A percentile compares a stretch with the other conserved stretches of the same genome.
These are phyloP conservation scores for Umbellularia californica DNA, from an alignment of 164 flowering plant genomes.

Conservation along the genomic window DNA sequence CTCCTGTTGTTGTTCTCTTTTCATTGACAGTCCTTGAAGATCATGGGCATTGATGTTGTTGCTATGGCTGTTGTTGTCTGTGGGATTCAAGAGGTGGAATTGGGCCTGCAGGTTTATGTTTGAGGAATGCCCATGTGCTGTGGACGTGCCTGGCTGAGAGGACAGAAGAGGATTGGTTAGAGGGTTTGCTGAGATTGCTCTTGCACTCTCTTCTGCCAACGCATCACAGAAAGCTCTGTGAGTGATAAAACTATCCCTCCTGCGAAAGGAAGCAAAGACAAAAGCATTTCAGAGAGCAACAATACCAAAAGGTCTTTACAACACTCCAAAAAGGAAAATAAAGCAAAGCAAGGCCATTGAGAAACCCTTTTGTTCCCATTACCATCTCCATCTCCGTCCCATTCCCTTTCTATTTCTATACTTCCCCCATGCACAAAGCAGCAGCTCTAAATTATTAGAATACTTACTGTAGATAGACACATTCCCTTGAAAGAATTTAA, in stretches of 20 bases:
- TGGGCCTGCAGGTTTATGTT: constrained; percentile 24
- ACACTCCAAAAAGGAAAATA: not conserved
- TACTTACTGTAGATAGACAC: not conserved
- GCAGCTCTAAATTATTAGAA: not conserved
- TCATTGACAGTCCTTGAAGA: constrained; percentile 34
- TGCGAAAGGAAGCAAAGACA: constrained; percentile 23
- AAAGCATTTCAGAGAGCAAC: not conserved
- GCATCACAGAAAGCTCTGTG: constrained; percentile 98
- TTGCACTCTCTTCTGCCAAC: constrained; percentile 87
- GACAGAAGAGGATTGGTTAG: constrained; percentile 16
- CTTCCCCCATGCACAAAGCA: not conserved
- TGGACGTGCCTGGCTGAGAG: constrained; percentile 19
- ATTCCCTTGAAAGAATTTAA: constrained; percentile 8
- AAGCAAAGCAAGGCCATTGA: not conserved
- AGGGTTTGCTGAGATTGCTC: constrained; percentile 27
- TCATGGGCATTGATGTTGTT: constrained; percentile 18
- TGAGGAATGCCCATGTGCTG: constrained; percentile 10
- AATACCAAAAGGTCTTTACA: not conserved
- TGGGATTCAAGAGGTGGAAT: constrained; percentile 11
- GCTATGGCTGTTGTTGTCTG: not conserved
- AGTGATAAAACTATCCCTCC: constrained; percentile 95
- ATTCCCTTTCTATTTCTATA: not conserved
- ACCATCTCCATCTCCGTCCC: not conserved
- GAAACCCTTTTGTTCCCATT: constrained; percentile 1
- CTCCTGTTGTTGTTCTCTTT: constrained; percentile 41